phyloP scores from a whole-genome alignment of 2,329 filamentous ascomycete species.

The Furcasterigmium furcatum region DNA sequence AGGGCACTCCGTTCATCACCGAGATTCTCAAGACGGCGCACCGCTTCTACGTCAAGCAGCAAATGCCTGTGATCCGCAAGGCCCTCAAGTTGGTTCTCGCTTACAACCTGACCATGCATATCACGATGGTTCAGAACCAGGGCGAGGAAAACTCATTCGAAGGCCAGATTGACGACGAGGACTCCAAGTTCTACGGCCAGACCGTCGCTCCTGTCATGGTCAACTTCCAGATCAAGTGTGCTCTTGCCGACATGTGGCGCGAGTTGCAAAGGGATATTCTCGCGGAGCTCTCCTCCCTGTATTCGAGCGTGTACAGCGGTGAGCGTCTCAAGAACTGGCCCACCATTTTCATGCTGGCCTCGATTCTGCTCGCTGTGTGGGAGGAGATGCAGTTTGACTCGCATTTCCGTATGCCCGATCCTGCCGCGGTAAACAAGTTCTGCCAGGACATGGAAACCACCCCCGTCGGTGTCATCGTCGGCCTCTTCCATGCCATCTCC shows the following conservation, averaged over 20 bases:
- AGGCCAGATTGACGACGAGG: slow-evolving; percentile 81
- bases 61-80: slow-evolving; percentile 87
- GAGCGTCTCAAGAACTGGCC: slow-evolving; percentile 99
- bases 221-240: slow-evolving; percentile 99
- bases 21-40: slow-evolving; percentile 96
- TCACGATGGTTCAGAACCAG: slow-evolving; percentile 83
- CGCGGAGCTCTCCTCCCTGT: slow-evolving; percentile 86
- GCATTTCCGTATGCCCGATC: slow-evolving; percentile 89
- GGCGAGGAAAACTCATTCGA: slow-evolving; percentile 74
- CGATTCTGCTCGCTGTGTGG: slow-evolving; percentile 91
- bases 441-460: slow-evolving; percentile 96
- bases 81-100: slow-evolving; percentile 91
- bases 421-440: slow-evolving; percentile 85
- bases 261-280: slow-evolving; percentile 95
- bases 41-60: slow-evolving; percentile 86
- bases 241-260: slow-evolving; percentile 96
- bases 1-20: slow-evolving; percentile 90
- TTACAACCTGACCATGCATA: slow-evolving; percentile 92
- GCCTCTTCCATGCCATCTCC: slow-evolving; percentile 95
- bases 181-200: slow-evolving; percentile 85
- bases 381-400: slow-evolving; percentile 99
- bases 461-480: slow-evolving; percentile 92
- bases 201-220: slow-evolving; percentile 96
- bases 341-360: slow-evolving; percentile 95
- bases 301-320: slow-evolving; percentile 96